A percentile compares a stretch with the other conserved stretches of the same genome.
Conservation (phyloP, 495 filamentous ascomycete species). For the Bacidia rubella region DNA sequence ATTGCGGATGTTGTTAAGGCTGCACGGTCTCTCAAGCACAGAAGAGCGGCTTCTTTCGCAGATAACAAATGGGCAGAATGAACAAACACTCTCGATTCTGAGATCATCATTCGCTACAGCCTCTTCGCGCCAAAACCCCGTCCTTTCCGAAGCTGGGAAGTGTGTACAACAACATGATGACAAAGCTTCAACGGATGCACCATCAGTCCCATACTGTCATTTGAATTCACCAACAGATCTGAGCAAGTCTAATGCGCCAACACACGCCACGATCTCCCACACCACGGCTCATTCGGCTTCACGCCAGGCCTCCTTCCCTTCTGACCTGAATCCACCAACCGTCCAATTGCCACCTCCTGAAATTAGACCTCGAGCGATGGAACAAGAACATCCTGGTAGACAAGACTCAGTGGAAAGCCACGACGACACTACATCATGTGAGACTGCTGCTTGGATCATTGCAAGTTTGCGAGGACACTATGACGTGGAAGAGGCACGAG, state of each 20-base stretch:
- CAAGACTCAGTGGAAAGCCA: too few species aligned
- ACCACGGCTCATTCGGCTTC: neutral
- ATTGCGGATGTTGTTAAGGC: conserved; percentile 26
- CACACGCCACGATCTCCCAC: neutral
- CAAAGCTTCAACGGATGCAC: too few species aligned
- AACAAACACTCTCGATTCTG: neutral
- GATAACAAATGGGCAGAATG: too few species aligned
- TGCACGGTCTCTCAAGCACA: neutral
- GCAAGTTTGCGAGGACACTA: conserved; percentile 20
- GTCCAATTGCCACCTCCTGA: too few species aligned
- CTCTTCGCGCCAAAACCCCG: neutral
- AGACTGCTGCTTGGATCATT: conserved; percentile 23
- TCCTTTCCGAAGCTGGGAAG: neutral
- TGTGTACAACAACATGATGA: neutral
- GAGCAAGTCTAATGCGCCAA: too few species aligned
- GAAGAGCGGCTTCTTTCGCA: too few species aligned
- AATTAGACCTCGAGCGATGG: too few species aligned
- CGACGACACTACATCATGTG: conserved; percentile 16
- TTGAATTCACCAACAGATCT: too few species aligned
- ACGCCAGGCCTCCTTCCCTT: neutral
- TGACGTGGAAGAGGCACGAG: conserved; percentile 25
- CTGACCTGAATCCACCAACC: too few species aligned
- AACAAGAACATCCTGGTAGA: too few species aligned
- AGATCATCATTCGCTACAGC: neutral
- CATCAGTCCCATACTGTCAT: too few species aligned